Conservation (phyloP, 371 early-diverging fungal genomes). For the Syncephalastrum monosporum region DNA sequence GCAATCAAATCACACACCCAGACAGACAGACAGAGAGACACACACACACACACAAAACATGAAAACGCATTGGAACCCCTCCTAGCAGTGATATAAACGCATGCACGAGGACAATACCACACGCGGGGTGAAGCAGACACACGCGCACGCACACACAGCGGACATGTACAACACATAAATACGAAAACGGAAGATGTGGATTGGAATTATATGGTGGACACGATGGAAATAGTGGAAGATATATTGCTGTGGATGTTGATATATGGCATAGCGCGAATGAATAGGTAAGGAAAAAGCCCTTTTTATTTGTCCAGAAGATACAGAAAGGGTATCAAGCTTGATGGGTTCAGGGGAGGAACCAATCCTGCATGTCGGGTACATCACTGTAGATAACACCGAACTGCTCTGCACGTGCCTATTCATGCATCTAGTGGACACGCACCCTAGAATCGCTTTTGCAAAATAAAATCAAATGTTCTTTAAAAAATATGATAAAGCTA, state of each 20-base stretch:
- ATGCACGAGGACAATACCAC: background rate
- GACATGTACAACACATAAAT: background rate
- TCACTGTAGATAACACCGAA: too few relatives aligned
- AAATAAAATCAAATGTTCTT: too few relatives aligned
- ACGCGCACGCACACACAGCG: slow-evolving; percentile 1
- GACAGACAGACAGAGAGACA: background rate
- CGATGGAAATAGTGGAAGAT: slow-evolving; percentile 3
- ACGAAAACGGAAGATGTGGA: slow-evolving; percentile 2
- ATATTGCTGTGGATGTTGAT: background rate
- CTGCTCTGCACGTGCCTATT: too few relatives aligned
- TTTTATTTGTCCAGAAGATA: too few relatives aligned
- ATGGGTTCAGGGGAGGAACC: too few relatives aligned
- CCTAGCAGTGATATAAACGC: background rate
- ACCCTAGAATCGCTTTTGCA: too few relatives aligned
- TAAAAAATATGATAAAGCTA: background rate
- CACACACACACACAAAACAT: slow-evolving; percentile 8
- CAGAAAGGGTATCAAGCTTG: too few relatives aligned
- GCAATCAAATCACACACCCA: slow-evolving; percentile 3
- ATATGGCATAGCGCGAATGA: too few relatives aligned
- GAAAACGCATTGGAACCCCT: too few relatives aligned
- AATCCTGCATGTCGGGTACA: too few relatives aligned
- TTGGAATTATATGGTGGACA: slow-evolving; percentile 6
- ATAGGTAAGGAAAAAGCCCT: too few relatives aligned
- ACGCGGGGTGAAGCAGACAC: background rate
- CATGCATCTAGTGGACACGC: too few relatives aligned